These are phyloP conservation scores for Fusarium sambucinum DNA, from an alignment of 2,329 filamentous ascomycete species.

Conservation along the genomic window DNA sequence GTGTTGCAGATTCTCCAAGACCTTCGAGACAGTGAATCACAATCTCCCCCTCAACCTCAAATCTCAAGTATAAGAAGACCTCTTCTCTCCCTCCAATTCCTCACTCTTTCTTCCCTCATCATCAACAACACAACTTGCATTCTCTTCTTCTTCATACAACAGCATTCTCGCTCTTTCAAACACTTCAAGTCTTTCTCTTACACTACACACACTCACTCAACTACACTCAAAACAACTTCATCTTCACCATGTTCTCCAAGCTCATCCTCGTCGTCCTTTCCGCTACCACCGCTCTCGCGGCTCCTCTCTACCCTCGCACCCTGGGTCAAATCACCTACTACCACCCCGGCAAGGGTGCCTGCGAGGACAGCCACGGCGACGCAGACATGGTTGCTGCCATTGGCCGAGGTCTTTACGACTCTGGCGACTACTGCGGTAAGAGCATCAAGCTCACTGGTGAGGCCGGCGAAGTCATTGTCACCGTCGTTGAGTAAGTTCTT, in stretches of 20 bases:
- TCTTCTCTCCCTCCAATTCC: constrained; percentile 2
- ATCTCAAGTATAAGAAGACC: constrained; percentile 29
- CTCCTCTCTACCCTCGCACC: constrained; percentile 11
- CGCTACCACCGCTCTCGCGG: constrained; percentile 33
- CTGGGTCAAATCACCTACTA: constrained; percentile 65
- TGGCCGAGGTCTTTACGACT: constrained; percentile 75
- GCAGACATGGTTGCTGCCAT: constrained; percentile 74
- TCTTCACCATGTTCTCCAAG: constrained; percentile 43
- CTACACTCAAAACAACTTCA: background rate
- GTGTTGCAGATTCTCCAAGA: background rate
- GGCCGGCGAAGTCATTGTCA: constrained; percentile 65
- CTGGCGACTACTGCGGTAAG: constrained; percentile 68
- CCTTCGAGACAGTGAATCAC: constrained; percentile 28
- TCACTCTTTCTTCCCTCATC: background rate
- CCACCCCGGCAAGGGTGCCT: constrained; percentile 73
- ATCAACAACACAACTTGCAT: constrained; percentile 17
- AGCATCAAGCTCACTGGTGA: constrained; percentile 71
- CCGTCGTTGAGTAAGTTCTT: constrained; percentile 67
- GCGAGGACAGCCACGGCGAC: constrained; percentile 68
- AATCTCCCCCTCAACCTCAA: constrained; percentile 6
- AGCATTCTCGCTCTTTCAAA: constrained; percentile 3
- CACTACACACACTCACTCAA: background rate
- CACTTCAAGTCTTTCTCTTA: background rate
- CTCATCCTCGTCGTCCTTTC: constrained; percentile 41
- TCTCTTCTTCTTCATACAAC: constrained; percentile 3